phyloP scores from a whole-genome alignment of 2,329 filamentous ascomycete genomes.

The Phaeomoniella chlamydospora region DNA sequence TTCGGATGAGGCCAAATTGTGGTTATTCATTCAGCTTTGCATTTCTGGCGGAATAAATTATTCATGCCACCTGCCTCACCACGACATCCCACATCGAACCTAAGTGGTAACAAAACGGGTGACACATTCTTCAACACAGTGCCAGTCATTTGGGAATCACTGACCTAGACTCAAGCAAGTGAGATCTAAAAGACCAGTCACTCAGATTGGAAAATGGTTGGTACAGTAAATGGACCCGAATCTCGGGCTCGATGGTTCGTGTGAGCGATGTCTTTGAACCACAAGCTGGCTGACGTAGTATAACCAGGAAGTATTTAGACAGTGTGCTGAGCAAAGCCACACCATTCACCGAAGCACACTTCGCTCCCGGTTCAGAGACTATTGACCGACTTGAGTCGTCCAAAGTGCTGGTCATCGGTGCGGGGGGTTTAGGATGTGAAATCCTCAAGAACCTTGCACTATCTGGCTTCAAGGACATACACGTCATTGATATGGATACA shows the following conservation, averaged over 20 bases:
- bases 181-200: too few relatives aligned
- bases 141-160: too few relatives aligned
- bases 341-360: slow-evolving; percentile 62
- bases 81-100: too few relatives aligned
- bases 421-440: slow-evolving; percentile 87
- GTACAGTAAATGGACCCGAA: slow-evolving; percentile 6
- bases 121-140: too few relatives aligned
- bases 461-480: slow-evolving; percentile 90
- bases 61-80: too few relatives aligned
- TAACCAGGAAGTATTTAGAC: slow-evolving; percentile 74
- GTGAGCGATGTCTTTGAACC: not conserved
- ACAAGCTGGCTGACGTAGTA: too few relatives aligned
- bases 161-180: too few relatives aligned
- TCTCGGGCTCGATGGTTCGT: slow-evolving; percentile 15
- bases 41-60: too few relatives aligned
- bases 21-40: too few relatives aligned
- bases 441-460: slow-evolving; percentile 92
- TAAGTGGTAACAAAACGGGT: too few relatives aligned
- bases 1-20: too few relatives aligned
- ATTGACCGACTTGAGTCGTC: slow-evolving; percentile 49
- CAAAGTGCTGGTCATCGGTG: slow-evolving; percentile 60
- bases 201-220: too few relatives aligned
- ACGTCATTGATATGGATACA: slow-evolving; percentile 99
- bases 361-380: slow-evolving; percentile 33
- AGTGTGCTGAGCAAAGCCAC: slow-evolving; percentile 62